Percentiles rank a stretch among this genome's conserved stretches.
phyloP scores from a whole-genome alignment of 306 rosid genomes.

The Albizia julibrissin region DNA sequence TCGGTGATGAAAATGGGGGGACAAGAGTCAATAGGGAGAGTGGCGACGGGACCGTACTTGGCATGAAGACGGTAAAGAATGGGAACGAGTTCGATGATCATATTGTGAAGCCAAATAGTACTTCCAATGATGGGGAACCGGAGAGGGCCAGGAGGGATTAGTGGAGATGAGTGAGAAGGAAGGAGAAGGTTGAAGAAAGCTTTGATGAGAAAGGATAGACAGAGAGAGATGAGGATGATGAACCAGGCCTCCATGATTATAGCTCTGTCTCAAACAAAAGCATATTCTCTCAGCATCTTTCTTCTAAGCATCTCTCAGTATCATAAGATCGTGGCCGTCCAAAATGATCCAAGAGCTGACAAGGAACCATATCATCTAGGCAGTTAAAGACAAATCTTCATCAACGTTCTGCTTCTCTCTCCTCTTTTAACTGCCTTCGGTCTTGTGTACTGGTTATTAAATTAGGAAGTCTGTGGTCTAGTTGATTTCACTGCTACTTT shows the following conservation, averaged over 20 bases:
- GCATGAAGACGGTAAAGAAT: not conserved
- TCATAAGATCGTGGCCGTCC: too few species aligned
- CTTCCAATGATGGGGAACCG: not conserved
- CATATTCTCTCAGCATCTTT: too few species aligned
- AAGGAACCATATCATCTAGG: too few species aligned
- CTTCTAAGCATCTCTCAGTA: too few species aligned
- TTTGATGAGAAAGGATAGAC: not conserved
- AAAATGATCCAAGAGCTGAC: too few species aligned
- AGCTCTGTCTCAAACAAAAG: not conserved
- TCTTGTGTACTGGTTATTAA: too few species aligned
- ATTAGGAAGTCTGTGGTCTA: too few species aligned
- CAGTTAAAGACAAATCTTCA: too few species aligned
- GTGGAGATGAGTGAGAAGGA: not conserved
- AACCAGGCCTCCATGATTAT: conserved; percentile 20
- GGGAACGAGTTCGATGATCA: not conserved
- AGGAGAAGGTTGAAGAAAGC: not conserved
- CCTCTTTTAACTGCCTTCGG: too few species aligned
- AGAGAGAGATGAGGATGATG: conserved; percentile 11
- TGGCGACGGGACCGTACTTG: not conserved
- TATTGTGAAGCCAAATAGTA: not conserved
- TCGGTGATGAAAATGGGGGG: not conserved
- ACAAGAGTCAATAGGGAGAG: not conserved
- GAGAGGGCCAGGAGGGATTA: not conserved
- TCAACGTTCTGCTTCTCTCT: too few species aligned
- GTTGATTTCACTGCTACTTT: too few species aligned